A percentile compares a stretch with the other conserved stretches of the same genome.
These are phyloP conservation scores for Pinus albicaulis DNA, from an alignment of 75 land plant genomes.

Conservation along the genomic window DNA sequence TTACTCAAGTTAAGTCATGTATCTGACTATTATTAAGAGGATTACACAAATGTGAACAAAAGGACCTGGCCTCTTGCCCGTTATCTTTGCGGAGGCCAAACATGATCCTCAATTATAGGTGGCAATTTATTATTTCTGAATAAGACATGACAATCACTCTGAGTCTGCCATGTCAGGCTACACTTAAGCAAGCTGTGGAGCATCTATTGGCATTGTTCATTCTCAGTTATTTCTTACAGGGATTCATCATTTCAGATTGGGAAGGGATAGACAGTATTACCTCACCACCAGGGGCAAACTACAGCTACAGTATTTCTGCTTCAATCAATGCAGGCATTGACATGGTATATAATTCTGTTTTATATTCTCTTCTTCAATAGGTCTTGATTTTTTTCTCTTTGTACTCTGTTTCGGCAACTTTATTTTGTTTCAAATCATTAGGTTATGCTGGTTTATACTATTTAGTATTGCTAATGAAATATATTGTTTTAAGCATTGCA, in stretches of 20 bases:
- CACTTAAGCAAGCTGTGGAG: not conserved
- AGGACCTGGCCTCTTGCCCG: too few species aligned
- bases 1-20: not conserved
- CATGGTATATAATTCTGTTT: constrained; percentile 45
- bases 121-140: too few species aligned
- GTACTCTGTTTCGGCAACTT: not conserved
- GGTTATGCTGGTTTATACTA: constrained; percentile 45
- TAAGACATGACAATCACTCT: not conserved
- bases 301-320: constrained; percentile 39
- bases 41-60: too few species aligned
- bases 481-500: too few species aligned
- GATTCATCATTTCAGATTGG: constrained; percentile 83
- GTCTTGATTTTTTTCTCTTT: not conserved
- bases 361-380: not conserved
- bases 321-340: constrained; percentile 87
- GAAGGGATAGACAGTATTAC: constrained; percentile 64
- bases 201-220: not conserved
- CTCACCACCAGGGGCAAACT: constrained; percentile 52
- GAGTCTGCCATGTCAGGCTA: not conserved
- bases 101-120: too few species aligned
- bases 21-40: not conserved
- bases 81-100: too few species aligned
- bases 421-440: not conserved
- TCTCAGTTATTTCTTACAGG: constrained; percentile 32
- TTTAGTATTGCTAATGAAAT: too few species aligned